Evolutionary conservation across 805 yeast species (phyloP).

Genomic region (Debaryomyces prosopidis): DNA sequence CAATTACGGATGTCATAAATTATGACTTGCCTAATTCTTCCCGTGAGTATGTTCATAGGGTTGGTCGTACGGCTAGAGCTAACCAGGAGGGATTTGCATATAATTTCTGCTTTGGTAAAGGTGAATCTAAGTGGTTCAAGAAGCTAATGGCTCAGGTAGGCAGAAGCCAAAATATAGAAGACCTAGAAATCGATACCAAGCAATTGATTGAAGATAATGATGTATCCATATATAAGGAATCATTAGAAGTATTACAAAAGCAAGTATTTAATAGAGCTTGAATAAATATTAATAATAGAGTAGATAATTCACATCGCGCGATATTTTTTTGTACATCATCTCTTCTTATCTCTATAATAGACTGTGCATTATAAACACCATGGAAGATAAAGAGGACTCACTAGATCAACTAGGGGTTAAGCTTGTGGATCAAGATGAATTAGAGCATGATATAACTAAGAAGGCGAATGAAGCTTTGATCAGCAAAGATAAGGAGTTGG

Average conservation of each 20-base stretch:
- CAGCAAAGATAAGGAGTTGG: constrained; percentile 68
- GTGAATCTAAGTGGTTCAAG: constrained; percentile 69
- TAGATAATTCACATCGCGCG: too few species aligned
- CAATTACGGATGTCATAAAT: constrained; percentile 75
- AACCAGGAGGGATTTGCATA: constrained; percentile 73
- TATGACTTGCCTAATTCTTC: constrained; percentile 88
- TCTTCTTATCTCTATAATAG: too few species aligned
- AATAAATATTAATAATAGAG: neutral
- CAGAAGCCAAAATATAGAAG: constrained; percentile 22
- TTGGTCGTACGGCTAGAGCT: constrained; percentile 98
- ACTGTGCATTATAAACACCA: neutral
- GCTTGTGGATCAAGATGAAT: constrained; percentile 73
- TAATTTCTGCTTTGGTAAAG: constrained; percentile 71
- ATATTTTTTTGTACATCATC: neutral
- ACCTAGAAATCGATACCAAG: constrained; percentile 19
- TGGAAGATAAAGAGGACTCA: neutral
- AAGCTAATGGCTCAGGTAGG: constrained; percentile 53
- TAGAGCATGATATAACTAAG: constrained; percentile 73
- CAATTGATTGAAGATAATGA: constrained; percentile 23
- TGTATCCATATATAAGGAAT: constrained; percentile 22
- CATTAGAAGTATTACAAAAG: constrained; percentile 27
- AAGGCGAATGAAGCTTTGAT: constrained; percentile 65
- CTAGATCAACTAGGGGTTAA: constrained; percentile 36
- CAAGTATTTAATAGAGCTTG: constrained; percentile 6
- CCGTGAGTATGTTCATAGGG: constrained; percentile 92